These are phyloP conservation scores for Acacia acuminata DNA, from an alignment of 306 rosid genomes.

Conservation along the genomic window DNA sequence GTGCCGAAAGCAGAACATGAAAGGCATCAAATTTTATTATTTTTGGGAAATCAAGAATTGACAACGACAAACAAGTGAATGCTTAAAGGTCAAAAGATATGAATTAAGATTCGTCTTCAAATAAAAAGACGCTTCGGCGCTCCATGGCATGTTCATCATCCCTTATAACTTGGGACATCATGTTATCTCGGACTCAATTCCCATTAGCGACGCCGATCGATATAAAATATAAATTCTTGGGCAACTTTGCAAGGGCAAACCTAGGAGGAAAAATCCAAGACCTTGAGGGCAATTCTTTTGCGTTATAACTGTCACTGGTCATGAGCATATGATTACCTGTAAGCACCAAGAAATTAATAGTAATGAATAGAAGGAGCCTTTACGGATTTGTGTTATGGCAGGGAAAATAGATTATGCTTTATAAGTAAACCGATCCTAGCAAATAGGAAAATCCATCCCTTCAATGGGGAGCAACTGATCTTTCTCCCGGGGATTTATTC, in stretches of 20 bases:
- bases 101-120: not conserved
- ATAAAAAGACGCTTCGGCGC: not conserved
- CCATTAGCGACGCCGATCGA: not conserved
- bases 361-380: not conserved
- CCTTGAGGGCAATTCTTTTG: not conserved
- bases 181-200: not conserved
- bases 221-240: not conserved
- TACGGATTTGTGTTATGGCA: not conserved
- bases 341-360: not conserved
- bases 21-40: not conserved
- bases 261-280: not conserved
- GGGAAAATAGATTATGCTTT: not conserved
- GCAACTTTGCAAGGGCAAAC: not conserved
- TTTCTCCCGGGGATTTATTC: not conserved
- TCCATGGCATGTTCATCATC: not conserved
- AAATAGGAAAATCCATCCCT: not conserved
- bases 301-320: constrained; percentile 1
- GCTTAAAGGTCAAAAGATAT: not conserved
- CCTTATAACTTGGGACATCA: not conserved
- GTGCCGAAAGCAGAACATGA: not conserved
- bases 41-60: not conserved
- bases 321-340: not conserved
- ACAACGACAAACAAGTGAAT: too few species aligned
- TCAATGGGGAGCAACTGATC: not conserved
- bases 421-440: not conserved